Percentiles rank a stretch among this genome's conserved stretches.
phyloP scores from a whole-genome alignment of 225 moss, liverwort and hornwort species.

The Pseudisothecium myosuroides region DNA sequence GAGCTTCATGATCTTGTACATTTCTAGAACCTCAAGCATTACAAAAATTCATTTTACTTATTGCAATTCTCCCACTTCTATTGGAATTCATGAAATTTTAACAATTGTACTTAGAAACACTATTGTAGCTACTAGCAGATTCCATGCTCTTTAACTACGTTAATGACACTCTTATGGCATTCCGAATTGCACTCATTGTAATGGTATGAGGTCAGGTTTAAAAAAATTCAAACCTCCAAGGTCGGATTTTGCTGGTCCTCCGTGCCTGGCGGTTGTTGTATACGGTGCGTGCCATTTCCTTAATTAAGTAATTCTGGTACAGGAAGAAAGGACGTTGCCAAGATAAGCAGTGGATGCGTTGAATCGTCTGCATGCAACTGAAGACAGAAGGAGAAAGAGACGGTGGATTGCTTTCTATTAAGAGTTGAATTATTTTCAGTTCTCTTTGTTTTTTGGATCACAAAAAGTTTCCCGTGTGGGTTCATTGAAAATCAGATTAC shows the following conservation, averaged over 20 bases:
- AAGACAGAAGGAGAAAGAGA: not conserved
- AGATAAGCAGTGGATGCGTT: not conserved
- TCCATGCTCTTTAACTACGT: not conserved
- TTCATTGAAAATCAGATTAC: not conserved
- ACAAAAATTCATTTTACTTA: too few species aligned
- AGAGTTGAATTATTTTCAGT: not conserved
- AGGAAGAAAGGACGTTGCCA: not conserved
- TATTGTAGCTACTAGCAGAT: not conserved
- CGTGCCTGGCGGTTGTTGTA: too few species aligned
- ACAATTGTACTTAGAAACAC: not conserved
- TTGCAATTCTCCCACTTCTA: not conserved
- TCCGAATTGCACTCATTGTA: not conserved
- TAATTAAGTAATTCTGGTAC: not conserved
- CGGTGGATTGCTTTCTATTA: not conserved
- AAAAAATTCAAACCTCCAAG: too few species aligned
- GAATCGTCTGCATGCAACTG: too few species aligned
- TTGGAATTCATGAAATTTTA: too few species aligned
- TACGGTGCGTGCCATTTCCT: too few species aligned
- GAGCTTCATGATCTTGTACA: not conserved
- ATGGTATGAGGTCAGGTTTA: not conserved
- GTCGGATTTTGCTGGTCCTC: too few species aligned
- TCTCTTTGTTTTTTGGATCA: not conserved
- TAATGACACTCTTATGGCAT: not conserved
- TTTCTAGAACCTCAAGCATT: too few species aligned
- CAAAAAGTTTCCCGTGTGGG: not conserved